Evolutionary conservation across 441 rosid species (phyloP).

Genomic region (Jatropha multifida): DNA sequence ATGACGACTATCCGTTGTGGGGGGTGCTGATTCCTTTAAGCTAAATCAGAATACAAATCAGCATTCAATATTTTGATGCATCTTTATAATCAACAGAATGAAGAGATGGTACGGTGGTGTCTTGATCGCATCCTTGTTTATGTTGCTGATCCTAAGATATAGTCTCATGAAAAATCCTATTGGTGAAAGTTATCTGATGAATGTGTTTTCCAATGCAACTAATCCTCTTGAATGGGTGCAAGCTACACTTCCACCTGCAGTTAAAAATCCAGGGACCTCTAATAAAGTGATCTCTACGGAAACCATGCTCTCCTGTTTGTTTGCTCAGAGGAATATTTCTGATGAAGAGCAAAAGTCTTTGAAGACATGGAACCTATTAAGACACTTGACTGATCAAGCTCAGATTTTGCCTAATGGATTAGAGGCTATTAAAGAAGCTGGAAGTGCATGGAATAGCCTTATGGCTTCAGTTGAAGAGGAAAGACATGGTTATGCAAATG

Average conservation of each 20-base stretch:
- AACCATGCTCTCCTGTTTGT: slow-evolving; percentile 50
- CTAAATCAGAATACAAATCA: slow-evolving; percentile 21
- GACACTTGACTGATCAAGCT: slow-evolving; percentile 58
- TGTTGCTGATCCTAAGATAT: slow-evolving; percentile 70
- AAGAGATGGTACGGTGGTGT: slow-evolving; percentile 83
- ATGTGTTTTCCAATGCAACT: slow-evolving; percentile 50
- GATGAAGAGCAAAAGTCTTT: slow-evolving; percentile 61
- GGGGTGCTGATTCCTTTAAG: slow-evolving; percentile 13
- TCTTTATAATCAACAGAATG: slow-evolving; percentile 48
- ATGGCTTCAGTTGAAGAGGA: slow-evolving; percentile 68
- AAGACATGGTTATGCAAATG: slow-evolving; percentile 45
- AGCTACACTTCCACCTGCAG: slow-evolving; percentile 46
- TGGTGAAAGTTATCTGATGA: slow-evolving; percentile 50
- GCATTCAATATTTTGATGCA: slow-evolving; percentile 18
- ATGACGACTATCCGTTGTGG: slow-evolving; percentile 9
- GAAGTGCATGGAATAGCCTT: slow-evolving; percentile 77
- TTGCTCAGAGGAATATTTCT: slow-evolving; percentile 61
- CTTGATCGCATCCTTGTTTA: slow-evolving; percentile 65
- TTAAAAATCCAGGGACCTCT: slow-evolving; percentile 52
- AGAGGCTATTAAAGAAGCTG: slow-evolving; percentile 92
- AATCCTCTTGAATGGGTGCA: slow-evolving; percentile 81
- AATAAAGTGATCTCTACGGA: slow-evolving; percentile 62
- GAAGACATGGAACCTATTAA: slow-evolving; percentile 72
- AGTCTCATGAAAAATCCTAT: slow-evolving; percentile 57
- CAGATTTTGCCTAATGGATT: slow-evolving; percentile 70